Conservation (phyloP, 1,284 basidiomycete genomes). For the Tausonia pullulans region DNA sequence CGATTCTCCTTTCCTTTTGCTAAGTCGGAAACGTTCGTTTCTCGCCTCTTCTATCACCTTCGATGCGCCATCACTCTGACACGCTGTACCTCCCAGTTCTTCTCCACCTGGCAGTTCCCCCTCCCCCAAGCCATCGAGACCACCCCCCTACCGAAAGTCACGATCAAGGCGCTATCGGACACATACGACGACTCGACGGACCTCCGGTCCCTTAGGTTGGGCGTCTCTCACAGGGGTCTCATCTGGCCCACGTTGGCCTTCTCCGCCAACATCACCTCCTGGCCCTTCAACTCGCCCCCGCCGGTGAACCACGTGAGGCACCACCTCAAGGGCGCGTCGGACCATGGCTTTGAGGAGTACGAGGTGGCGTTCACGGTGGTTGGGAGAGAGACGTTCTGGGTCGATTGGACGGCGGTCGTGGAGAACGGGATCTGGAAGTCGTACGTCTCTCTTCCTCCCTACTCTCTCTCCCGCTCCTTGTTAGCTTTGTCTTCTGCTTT, state of each 20-base stretch:
- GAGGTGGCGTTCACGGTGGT: background rate
- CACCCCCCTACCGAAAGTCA: background rate
- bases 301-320: conserved; percentile 2
- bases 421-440: background rate
- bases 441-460: background rate
- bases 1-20: background rate
- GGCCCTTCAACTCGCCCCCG: conserved; percentile 16
- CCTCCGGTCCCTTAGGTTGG: background rate
- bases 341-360: conserved; percentile 10
- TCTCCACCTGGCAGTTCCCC: conserved; percentile 4
- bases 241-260: conserved; percentile 11
- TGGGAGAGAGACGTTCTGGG: conserved; percentile 5
- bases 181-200: conserved; percentile 2
- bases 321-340: conserved; percentile 12
- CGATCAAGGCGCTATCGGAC: conserved; percentile 1
- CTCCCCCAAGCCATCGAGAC: background rate
- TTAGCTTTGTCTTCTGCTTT: background rate
- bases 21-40: conserved; percentile 1
- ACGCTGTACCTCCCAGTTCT: background rate
- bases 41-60: background rate
- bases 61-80: background rate
- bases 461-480: background rate
- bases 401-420: no score
- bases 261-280: conserved; percentile 8
- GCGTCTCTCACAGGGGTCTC: conserved; percentile 7